Base-by-base conservation (phyloP, 352 stramenopile genomes). In the Pythium monospermum region DNA sequence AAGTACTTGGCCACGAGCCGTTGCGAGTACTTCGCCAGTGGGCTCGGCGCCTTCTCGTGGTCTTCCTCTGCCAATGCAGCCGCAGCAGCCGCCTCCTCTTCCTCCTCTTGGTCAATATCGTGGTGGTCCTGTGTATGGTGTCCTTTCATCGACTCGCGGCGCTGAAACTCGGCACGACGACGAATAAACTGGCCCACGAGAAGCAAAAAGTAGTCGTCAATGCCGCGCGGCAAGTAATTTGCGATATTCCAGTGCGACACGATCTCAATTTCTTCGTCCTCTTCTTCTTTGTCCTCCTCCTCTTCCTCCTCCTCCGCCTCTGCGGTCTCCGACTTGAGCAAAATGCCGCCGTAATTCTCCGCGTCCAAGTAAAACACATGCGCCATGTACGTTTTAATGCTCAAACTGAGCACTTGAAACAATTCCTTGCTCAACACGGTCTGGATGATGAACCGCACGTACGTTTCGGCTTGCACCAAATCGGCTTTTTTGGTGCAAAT, bases 311-410 rank as follows among this genome's bases (percentile, higher is more conserved):
- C 49, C 2, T 77, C 65, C 5, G 65, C 61, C 5, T 72, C 61
- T 7, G 37, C 18, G 22, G n/a, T 35, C 1, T 31, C 47, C 15
- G 67, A 61, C 32, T 78, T 61, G 26, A 98, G 76, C 36, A 95
- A 52, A 56, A 98, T 83, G 36, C 85, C 96, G 28, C 93, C 94
- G 54, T 96, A 98, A 57, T 99, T 99, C 53, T 98, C 90, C 12
- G 94, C 82, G 63, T 99, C 94, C 26, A 98, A 56, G 53, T 98
- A 98, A 11, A 99, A 63, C 22, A 98, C 69, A 53, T 98, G 82
- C 25, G 90, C 81, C 53, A 95, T 95, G 58, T 88, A 98, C 54
- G 76, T 86, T 31, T 72, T 83, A 0, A 76, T 72, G 2, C 73
- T 86, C 26, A 89, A 81, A 22, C 69, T 79, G 35, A 95, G 59